Base-by-base conservation (phyloP, 2,329 filamentous ascomycete genomes). In the Fonsecaea multimorphosa region DNA sequence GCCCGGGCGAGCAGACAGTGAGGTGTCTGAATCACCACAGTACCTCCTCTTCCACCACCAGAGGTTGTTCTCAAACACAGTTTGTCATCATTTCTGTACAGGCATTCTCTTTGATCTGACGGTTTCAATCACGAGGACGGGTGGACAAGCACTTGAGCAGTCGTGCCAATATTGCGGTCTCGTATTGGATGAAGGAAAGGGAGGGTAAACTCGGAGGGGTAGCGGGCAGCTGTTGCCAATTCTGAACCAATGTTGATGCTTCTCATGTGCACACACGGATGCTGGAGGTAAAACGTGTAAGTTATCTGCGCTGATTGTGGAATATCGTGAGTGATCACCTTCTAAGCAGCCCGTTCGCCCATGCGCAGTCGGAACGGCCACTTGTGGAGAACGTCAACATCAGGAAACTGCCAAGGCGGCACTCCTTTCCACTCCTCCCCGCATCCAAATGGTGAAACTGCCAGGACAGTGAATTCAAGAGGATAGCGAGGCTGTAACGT, bases 331-430 rank as follows among this genome's bases (percentile, higher is more conserved):
- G 62, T 55, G 56, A 54, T 49, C 27, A 53, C 29, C 62, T 64
- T 64, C 62, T 64, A 64, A 64, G 62, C 62, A 64, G 3, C n/a
- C 22, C 19, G 38, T 32, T 22, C 14, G 32, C 52, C n/a, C 16
- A 31, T 38, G 44, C 46, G 54, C 55, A 57, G 52, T 44, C 16
- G 31, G 54, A 31, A 52, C 46, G 19, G 46, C 49, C 34, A 55
- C n/a, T 24, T 22, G 53, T 58, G 60, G 60, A 63, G 60, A 61
- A 55, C 59, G 34, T 61, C 59, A 61, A 61, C 59, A 55, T 46
- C 29, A 22, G 38, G 36, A 24, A 49, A 49, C 58, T 22, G 58
- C 58, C 58, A 60, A 60, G 58, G 27, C 58, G 44, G 46, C 31
- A 16, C 44, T 38, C 56, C 58, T 60, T 52, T 60, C 24, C 27